Percentiles rank a stretch among this genome's conserved stretches.
Evolutionary conservation across 1,139 yeast genomes (phyloP).

Genomic region (Sugiyamaella japonica): DNA sequence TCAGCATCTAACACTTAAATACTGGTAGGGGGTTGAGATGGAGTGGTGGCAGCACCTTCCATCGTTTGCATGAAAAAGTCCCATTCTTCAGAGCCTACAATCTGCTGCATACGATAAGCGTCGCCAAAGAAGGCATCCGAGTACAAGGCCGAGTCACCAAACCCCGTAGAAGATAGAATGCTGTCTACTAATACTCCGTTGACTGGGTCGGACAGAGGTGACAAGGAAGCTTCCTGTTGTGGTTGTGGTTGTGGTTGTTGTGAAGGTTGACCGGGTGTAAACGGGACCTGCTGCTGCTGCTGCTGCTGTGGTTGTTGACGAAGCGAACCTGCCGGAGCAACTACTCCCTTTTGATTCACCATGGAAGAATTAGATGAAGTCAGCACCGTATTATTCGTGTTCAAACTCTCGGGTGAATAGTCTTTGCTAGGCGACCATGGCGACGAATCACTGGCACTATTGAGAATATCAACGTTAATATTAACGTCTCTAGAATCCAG

Average conservation of each 20-base stretch:
- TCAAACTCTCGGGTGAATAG: constrained; percentile 24
- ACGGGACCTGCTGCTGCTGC: constrained; percentile 1
- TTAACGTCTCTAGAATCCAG: constrained; percentile 27
- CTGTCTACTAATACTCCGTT: background rate
- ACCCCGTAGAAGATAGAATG: constrained; percentile 9
- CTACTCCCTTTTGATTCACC: constrained; percentile 1
- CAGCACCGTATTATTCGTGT: constrained; percentile 10
- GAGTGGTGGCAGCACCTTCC: constrained; percentile 18
- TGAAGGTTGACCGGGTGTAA: background rate
- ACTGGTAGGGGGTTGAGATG: background rate
- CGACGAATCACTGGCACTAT: constrained; percentile 11
- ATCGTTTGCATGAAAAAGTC: constrained; percentile 30
- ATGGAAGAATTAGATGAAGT: constrained; percentile 1
- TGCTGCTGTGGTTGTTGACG: background rate
- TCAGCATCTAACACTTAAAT: background rate
- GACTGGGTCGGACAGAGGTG: background rate
- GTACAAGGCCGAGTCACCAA: constrained; percentile 7
- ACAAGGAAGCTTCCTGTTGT: background rate
- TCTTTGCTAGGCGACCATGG: constrained; percentile 19
- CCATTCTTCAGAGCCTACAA: constrained; percentile 32
- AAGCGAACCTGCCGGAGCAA: background rate
- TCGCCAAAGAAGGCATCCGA: constrained; percentile 22
- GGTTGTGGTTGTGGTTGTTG: too few species aligned
- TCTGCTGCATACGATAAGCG: constrained; percentile 24
- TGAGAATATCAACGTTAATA: constrained; percentile 21